Evolutionary conservation across 208 protist species (phyloP), one percentile per base, ranked within the genome.

Genomic region (Trypanosomatidae sp.): DNA sequence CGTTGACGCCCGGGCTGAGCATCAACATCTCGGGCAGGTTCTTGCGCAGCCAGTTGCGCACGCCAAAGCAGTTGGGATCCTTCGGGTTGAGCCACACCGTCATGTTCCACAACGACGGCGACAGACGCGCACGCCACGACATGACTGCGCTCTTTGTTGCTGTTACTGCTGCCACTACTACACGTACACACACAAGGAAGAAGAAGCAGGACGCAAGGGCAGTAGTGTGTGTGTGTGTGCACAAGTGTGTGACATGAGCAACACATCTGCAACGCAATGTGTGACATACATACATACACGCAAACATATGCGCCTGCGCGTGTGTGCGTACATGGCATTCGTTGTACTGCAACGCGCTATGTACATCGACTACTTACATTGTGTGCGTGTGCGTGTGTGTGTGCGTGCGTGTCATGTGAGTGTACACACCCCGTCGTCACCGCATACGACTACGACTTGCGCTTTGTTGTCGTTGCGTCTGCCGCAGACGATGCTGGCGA

Each of bases 21-120:
- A 93, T 53, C 72, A 88, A 78, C 41, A 93, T 66, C 75, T 93
- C 85, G 0, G 85, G 80, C 33, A 93, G 61, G 48, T 93, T 93
- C 59, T 81, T 82, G 37, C 85, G 79, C 80, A 76, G 89, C 85
- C 79, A 93, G 61, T 90, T 90, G 43, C 85, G 79, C 38, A 90
- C 85, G 25, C 85, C 85, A 49, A 93, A 93, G 61, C 85, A 93
- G 60, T 87, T 87, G 2, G 85, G 85, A 52, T 93, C 85, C 54
- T 93, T 93, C 0, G 85, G 85, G 57, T 93, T 93, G n/a, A 93
- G 63, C 78, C 79, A 93, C 6, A 90, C 80, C 5, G 76, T 90
- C 26, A 89, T 61, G 15, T 69, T 83, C 22, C 57, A 78, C 33
- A 93, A 71, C 48, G 74, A 85, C 1, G 85, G 85, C 2, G 85